Base-by-base conservation (phyloP, 2,329 filamentous ascomycete genomes). In the Aspergillus eucalypticola region DNA sequence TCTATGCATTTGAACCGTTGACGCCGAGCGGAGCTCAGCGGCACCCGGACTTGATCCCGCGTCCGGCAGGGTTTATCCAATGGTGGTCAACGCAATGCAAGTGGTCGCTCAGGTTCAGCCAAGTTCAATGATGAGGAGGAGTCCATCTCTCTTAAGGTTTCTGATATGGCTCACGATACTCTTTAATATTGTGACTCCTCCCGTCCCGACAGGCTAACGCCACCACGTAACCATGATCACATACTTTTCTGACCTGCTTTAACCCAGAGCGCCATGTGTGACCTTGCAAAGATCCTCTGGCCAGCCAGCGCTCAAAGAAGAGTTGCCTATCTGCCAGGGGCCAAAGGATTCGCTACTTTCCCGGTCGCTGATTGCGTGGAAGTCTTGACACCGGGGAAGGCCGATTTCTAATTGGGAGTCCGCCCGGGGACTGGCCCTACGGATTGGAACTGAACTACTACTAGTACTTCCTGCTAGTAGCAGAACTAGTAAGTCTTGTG, bases 211-310 rank as follows among this genome's bases (percentile, higher is more conserved):
- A 23, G n/a, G 17, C 53, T 2, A 25, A 32, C 53, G 53, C 39
- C 53, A 55, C 53, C 53, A 55, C 53, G 53, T 55, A 55, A 55
- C 53, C 39, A 55, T 55, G 53, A 55, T 46, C 53, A 42, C 51
- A 54, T 54, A 29, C 38, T 35, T 38, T 21, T 25, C 38, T 41
- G 51, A 54, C 51, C 51, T 42, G 51, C 57, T 19, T 53, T 25
- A 38, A 41, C 53, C 56, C 57, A 38, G 51, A 63, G 52, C 59
- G 55, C 61, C 60, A 62, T 62, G 60, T 62, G 53, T 54, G 39
- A 57, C 58, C 54, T 53, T 38, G 23, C 25, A 17, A 51, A 21
- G 29, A 21, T 29, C 39, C 17, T 41, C 10, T 13, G 10, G 32
- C 51, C 29, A 41, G 23, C 39, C 46, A 29, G 46, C 23, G 25